These are phyloP conservation scores for Ordospora pajunii DNA, from an alignment of 371 early-diverging fungal genomes.

Conservation along the genomic window DNA sequence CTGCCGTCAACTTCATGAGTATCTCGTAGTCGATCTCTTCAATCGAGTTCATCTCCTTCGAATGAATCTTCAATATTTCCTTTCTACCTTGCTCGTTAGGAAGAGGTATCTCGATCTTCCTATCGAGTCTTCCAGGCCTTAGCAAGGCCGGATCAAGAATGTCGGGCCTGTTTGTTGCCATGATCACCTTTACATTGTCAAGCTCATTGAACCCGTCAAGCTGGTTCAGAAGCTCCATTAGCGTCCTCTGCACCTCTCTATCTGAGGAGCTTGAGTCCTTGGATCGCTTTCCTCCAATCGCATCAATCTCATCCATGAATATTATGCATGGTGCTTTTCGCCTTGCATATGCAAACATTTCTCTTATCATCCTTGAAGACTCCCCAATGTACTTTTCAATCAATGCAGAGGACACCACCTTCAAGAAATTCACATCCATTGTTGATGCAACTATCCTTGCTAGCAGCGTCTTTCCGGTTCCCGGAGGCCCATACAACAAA, in stretches of 20 bases:
- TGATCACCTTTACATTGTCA: conserved; percentile 92
- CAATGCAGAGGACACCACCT: conserved; percentile 86
- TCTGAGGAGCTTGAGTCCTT: conserved; percentile 96
- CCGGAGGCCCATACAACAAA: conserved; percentile 92
- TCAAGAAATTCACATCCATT: conserved; percentile 85
- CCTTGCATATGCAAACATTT: conserved; percentile 97
- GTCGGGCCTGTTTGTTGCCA: conserved; percentile 98
- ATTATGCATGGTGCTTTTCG: conserved; percentile 99
- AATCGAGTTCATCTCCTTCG: conserved; percentile 77
- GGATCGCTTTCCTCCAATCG: conserved; percentile 95
- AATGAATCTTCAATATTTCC: conserved; percentile 94
- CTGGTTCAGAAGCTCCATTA: conserved; percentile 98
- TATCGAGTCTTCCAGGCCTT: conserved; percentile 89
- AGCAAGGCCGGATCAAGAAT: conserved; percentile 93
- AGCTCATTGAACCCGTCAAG: conserved; percentile 98
- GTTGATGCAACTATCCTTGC: conserved; percentile 93
- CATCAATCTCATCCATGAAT: conserved; percentile 99
- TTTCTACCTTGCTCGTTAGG: conserved; percentile 78
- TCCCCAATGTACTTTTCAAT: conserved; percentile 99
- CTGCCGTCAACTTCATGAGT: conserved; percentile 88
- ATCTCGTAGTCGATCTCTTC: conserved; percentile 88
- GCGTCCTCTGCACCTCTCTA: conserved; percentile 95
- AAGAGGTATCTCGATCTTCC: conserved; percentile 96
- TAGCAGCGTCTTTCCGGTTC: conserved; percentile 72
- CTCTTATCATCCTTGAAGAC: conserved; percentile 83